These are phyloP conservation scores for Waltiozyma sp. DNA, from an alignment of 1,139 yeast species.

Conservation along the genomic window DNA sequence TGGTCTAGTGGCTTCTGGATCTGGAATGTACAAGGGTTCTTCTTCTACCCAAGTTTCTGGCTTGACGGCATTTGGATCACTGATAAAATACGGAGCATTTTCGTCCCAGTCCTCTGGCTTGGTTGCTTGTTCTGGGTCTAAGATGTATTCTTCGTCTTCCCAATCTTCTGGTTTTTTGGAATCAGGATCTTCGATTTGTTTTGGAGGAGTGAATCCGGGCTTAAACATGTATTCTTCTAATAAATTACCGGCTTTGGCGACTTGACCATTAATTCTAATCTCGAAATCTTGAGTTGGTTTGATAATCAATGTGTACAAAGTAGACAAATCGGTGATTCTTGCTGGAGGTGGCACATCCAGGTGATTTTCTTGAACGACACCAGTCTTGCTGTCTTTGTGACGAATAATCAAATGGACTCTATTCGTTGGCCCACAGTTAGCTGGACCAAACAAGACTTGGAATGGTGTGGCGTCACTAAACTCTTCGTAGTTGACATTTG, in stretches of 20 bases:
- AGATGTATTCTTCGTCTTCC: slow-evolving; percentile 58
- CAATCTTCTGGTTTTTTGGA: slow-evolving; percentile 68
- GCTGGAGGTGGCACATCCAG: slow-evolving; percentile 59
- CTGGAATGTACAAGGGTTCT: slow-evolving; percentile 44
- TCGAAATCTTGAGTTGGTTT: slow-evolving; percentile 58
- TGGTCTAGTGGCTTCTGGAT: slow-evolving; percentile 57
- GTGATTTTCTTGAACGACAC: slow-evolving; percentile 56
- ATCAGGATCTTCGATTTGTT: slow-evolving; percentile 45
- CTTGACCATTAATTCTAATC: slow-evolving; percentile 72
- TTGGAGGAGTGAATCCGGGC: slow-evolving; percentile 59
- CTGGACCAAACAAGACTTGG: slow-evolving; percentile 93
- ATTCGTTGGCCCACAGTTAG: slow-evolving; percentile 72
- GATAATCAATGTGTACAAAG: slow-evolving; percentile 70
- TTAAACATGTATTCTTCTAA: slow-evolving; percentile 39
- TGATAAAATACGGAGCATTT: slow-evolving; percentile 44
- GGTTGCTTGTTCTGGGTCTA: slow-evolving; percentile 48
- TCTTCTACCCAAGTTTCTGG: slow-evolving; percentile 79
- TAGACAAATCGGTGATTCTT: slow-evolving; percentile 38
- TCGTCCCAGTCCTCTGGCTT: slow-evolving; percentile 85
- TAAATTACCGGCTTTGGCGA: slow-evolving; percentile 58
- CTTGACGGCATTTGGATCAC: slow-evolving; percentile 53
- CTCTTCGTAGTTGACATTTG: slow-evolving; percentile 31
- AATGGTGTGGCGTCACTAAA: slow-evolving; percentile 60
- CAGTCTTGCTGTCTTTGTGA: slow-evolving; percentile 45
- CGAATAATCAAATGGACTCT: slow-evolving; percentile 68